A percentile compares a stretch with the other conserved stretches of the same genome.
Conservation (phyloP, 106 monocot genomes). For the Dioscorea alata region DNA sequence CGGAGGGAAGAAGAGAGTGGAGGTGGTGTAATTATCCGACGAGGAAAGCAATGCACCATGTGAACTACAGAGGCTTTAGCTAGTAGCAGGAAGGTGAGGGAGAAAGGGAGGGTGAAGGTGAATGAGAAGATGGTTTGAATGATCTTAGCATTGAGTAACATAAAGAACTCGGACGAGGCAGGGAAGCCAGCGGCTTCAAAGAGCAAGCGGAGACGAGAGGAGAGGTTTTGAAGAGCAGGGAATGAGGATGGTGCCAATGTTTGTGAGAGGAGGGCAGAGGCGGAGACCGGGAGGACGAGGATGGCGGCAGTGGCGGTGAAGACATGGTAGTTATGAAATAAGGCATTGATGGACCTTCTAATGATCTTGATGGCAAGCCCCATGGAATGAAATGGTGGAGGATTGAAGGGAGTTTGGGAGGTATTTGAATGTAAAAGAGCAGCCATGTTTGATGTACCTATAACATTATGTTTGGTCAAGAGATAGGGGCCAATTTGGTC, state of each 20-base stretch:
- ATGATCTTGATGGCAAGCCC: slow-evolving; percentile 40
- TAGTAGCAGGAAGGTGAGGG: slow-evolving; percentile 55
- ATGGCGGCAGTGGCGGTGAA: slow-evolving; percentile 43
- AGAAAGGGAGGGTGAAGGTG: slow-evolving; percentile 50
- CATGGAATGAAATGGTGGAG: slow-evolving; percentile 16
- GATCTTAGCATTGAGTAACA: slow-evolving; percentile 49
- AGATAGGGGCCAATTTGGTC: neutral
- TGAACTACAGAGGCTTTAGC: slow-evolving; percentile 55
- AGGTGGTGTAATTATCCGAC: neutral
- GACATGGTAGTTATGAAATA: slow-evolving; percentile 51
- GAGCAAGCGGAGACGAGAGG: slow-evolving; percentile 34
- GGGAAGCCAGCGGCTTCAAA: slow-evolving; percentile 66
- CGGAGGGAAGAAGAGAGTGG: slow-evolving; percentile 16
- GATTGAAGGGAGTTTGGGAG: neutral
- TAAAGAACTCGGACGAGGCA: slow-evolving; percentile 31
- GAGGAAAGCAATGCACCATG: slow-evolving; percentile 5
- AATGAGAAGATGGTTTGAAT: slow-evolving; percentile 54
- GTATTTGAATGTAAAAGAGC: slow-evolving; percentile 1
- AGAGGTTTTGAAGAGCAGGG: slow-evolving; percentile 16
- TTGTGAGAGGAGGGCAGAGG: slow-evolving; percentile 48
- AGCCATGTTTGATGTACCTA: no score
- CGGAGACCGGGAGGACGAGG: slow-evolving; percentile 51
- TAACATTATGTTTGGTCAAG: neutral
- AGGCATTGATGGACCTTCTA: slow-evolving; percentile 50
- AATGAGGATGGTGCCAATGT: slow-evolving; percentile 29